Base-by-base conservation (phyloP, 805 yeast genomes). In the Pichia scutulata region DNA sequence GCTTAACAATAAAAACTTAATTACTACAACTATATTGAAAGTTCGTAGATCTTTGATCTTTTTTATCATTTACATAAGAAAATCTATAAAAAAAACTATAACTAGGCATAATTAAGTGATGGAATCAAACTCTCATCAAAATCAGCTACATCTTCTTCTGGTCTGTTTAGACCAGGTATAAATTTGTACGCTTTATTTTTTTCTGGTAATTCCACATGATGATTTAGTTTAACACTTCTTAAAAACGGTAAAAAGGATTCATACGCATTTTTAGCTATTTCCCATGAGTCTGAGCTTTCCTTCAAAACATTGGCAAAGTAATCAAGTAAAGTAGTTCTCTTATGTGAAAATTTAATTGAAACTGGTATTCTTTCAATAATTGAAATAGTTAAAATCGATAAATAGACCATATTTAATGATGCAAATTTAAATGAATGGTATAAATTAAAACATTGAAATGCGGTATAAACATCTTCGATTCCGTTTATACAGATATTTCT, bases 81-180 rank as follows among this genome's bases (percentile, higher is more conserved):
- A 24, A 24, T 24, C 2, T 28, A 28, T n/a, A 28, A 13, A 13
- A 28, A 13, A 13, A 28, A 13, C 33, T 28, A 28, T 12, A 13
- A 33, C 19, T 40, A 46, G 6, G 44, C 9, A 26, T 46, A 46
- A 30, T 46, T 46, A 4, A 46, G 33, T 3, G 49, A 46, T 7
- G 49, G 49, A 16, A 46, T 46, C 16, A 46, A 16, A 26, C 44
- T 46, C n/a, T 46, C 44, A 41, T 46, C 49, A 5, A 46, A n/a
- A 41, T 46, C 49, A n/a, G 33, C n/a, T 4, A 41, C 18, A 19
- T 46, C 44, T 19, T 30, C 22, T 8, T 46, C 37, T 8, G 37
- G 19, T n/a, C 37, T 33, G 19, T 19, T 19, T 39, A 19, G 2
- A 4, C 23, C 40, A 7, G 22, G 40, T 9, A 19, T 39, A 19